Percentiles rank a stretch among this genome's conserved stretches.
phyloP scores from a whole-genome alignment of 2,329 filamentous ascomycete species.

The Tolypocladium tropicale region DNA sequence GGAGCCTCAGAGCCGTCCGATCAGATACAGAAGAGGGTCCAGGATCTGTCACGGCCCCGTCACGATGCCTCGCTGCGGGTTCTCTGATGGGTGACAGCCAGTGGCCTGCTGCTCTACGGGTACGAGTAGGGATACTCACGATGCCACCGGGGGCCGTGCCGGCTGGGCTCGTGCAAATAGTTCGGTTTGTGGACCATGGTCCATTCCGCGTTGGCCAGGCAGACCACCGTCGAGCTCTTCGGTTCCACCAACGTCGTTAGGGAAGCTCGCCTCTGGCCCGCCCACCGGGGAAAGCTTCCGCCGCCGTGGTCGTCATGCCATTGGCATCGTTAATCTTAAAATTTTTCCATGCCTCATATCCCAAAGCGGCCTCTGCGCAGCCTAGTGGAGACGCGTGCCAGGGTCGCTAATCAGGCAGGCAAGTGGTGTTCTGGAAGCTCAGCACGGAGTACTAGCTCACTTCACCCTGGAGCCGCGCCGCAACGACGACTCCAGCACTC shows the following conservation, averaged over 20 bases:
- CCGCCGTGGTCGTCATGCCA: conserved; percentile 7
- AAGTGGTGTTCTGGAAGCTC: conserved; percentile 16
- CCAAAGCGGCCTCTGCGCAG: not conserved
- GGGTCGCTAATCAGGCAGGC: conserved; percentile 10
- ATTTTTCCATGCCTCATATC: conserved; percentile 8
- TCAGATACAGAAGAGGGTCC: not conserved
- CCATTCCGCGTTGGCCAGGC: not conserved
- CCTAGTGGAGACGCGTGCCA: conserved; percentile 6
- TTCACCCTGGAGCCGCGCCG: not conserved
- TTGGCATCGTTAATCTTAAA: conserved; percentile 19
- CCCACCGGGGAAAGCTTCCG: conserved; percentile 22
- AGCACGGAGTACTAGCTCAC: not conserved
- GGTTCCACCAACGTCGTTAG: not conserved
- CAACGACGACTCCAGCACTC: not conserved
- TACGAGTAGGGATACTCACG: no score
- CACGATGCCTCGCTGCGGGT: not conserved
- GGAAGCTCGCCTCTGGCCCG: not conserved
- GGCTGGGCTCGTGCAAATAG: not conserved
- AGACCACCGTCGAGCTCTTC: not conserved
- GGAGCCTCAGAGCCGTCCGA: not conserved
- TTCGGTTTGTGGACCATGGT: not conserved
- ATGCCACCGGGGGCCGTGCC: not conserved
- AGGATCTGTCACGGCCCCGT: not conserved
- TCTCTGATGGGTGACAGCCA: not conserved
- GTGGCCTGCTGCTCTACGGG: no score